These are phyloP conservation scores for Wilcoxina mikolae DNA, from an alignment of 495 filamentous ascomycete genomes.

Conservation along the genomic window DNA sequence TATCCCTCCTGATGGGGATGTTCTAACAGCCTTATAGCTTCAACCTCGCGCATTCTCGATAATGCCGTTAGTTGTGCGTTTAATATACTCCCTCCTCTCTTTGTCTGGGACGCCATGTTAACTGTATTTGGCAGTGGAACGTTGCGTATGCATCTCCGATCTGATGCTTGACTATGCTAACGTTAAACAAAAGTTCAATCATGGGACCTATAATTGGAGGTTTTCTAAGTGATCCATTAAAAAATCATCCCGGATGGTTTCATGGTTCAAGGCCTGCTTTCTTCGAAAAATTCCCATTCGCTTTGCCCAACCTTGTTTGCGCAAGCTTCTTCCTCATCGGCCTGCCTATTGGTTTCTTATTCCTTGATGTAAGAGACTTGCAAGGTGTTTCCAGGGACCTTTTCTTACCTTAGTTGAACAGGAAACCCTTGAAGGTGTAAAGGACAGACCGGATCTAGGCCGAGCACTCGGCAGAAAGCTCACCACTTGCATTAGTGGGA, in stretches of 20 bases:
- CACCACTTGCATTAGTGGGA: slow-evolving; percentile 27
- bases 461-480: slow-evolving; percentile 36
- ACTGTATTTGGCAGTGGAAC: slow-evolving; percentile 32
- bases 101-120: slow-evolving; percentile 2
- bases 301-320: slow-evolving; percentile 65
- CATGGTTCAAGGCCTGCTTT: slow-evolving; percentile 41
- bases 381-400: not conserved
- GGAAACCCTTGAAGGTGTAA: slow-evolving; percentile 42
- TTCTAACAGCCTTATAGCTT: slow-evolving; percentile 48
- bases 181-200: slow-evolving; percentile 48
- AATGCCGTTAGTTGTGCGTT: slow-evolving; percentile 54
- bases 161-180: slow-evolving; percentile 40
- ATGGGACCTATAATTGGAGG: slow-evolving; percentile 82
- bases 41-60: slow-evolving; percentile 69
- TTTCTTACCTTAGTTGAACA: slow-evolving; percentile 4
- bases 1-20: not conserved
- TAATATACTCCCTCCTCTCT: not conserved
- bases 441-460: slow-evolving; percentile 38
- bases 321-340: slow-evolving; percentile 57
- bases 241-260: slow-evolving; percentile 53
- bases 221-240: slow-evolving; percentile 60
- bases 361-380: slow-evolving; percentile 35
- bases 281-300: slow-evolving; percentile 61
- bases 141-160: slow-evolving; percentile 57
- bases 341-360: slow-evolving; percentile 50